Evolutionary conservation across 176 grass and related monocot species (phyloP).

Genomic region (Avena sativa): DNA sequence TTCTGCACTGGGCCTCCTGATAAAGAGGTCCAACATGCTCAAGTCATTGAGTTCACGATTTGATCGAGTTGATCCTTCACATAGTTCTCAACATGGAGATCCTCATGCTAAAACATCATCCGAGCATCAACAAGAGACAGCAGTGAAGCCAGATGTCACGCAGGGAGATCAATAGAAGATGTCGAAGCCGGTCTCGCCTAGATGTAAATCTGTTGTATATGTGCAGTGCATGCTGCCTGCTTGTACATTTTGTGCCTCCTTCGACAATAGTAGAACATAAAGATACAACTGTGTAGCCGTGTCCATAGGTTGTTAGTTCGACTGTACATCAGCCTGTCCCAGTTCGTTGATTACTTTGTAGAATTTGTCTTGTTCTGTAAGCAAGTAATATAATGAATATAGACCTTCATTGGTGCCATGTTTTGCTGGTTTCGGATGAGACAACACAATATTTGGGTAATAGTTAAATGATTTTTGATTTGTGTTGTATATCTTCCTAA

Average conservation of each 20-base stretch:
- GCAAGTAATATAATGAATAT: background rate
- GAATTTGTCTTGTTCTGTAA: conserved; percentile 23
- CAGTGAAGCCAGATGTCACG: conserved; percentile 23
- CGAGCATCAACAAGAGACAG: conserved; percentile 48
- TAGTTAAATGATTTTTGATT: background rate
- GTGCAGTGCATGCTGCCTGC: conserved; percentile 9
- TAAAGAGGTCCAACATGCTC: conserved; percentile 80
- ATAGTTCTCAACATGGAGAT: conserved; percentile 46
- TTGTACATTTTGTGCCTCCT: conserved; percentile 23
- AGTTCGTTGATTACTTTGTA: conserved; percentile 16
- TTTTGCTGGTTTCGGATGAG: background rate
- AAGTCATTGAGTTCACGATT: conserved; percentile 49
- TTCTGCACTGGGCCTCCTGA: conserved; percentile 84
- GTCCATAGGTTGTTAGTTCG: conserved; percentile 13
- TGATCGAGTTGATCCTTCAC: conserved; percentile 63
- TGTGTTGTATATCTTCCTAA: background rate
- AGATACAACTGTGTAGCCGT: background rate
- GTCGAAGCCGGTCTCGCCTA: background rate
- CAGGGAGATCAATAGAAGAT: conserved; percentile 39
- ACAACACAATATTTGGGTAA: background rate
- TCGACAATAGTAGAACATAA: conserved; percentile 21
- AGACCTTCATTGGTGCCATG: background rate
- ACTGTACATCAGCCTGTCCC: conserved; percentile 3
- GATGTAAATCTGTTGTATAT: conserved; percentile 48
- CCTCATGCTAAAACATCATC: conserved; percentile 40